Base-by-base conservation (phyloP, 1,139 yeast genomes). In the Candida tetrigidarum region DNA sequence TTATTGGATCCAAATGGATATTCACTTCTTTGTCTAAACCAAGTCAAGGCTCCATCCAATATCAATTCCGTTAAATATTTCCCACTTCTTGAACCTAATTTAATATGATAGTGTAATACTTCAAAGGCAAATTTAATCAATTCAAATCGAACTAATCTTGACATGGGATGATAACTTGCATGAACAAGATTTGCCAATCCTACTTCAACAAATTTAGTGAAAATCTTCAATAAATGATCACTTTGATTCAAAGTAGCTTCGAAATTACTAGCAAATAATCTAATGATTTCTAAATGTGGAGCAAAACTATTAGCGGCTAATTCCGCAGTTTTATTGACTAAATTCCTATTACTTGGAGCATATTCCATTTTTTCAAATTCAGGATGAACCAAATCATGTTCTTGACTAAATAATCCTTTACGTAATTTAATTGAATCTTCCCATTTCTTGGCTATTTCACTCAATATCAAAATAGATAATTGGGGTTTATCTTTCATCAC, bases 1-100 rank as follows among this genome's bases (percentile, higher is more conserved):
- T 80, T 74, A 60, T 92, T 90, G 10, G 92, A 86, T 1, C 98
- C 98, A 67, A 77, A 91, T 8, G 99, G 97, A 71, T 86, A 86
- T 14, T 78, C 72, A 3, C 81, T 74, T 19, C 80, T 72, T 44
- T 72, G 78, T 30, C 75, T 74, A 63, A 91, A 93, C 97, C 98
- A 92, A 4, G 86, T 74, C 43, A 93, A 72, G 0, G 86, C 79
- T 11, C 91, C 92, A 46, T 80, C 80, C 30, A 87, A 65, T 18
- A 90, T 75, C 9, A 78, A 66, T 37, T 73, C 70, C 0, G 82
- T 76, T 51, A 88, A 66, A 3, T 65, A 54, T 19, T 63, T 50
- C 25, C 76, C 72, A 47, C 76, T 72, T 49, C 77, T 67, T 1
- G 84, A 74, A 3, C 75, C 74, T 46, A 75, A 64, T 50, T 71